A percentile compares a stretch with the other conserved stretches of the same genome.
Evolutionary conservation across 371 early-diverging fungal genomes (phyloP).

Genomic region (Mortierella sp.): DNA sequence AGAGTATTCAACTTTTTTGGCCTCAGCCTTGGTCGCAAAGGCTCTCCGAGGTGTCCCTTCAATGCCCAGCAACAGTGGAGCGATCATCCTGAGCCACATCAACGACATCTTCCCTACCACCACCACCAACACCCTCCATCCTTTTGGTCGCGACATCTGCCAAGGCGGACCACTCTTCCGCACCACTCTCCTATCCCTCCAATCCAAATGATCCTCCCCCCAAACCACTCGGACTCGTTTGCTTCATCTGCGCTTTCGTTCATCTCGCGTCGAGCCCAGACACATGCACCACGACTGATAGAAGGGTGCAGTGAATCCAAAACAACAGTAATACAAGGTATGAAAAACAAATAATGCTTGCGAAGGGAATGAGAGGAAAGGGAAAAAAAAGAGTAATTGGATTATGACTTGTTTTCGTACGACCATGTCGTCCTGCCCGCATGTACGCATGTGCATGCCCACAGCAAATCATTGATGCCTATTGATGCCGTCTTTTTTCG

Average conservation of each 20-base stretch:
- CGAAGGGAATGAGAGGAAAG: background rate
- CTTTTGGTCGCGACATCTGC: background rate
- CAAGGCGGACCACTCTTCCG: background rate
- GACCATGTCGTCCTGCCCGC: background rate
- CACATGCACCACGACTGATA: background rate
- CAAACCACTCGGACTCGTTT: background rate
- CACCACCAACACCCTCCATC: background rate
- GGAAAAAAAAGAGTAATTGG: background rate
- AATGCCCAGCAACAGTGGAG: background rate
- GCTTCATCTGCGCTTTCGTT: background rate
- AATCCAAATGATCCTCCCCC: background rate
- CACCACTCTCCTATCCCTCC: background rate
- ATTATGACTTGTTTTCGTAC: background rate
- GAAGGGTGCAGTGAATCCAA: background rate
- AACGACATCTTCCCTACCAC: background rate
- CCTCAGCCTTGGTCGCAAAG: background rate
- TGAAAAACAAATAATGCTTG: background rate
- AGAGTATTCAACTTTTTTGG: background rate
- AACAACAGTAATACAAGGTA: constrained; percentile 1
- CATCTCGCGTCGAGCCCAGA: background rate
- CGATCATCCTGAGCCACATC: constrained; percentile 6
- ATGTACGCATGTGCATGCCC: background rate
- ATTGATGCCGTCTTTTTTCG: too few relatives aligned
- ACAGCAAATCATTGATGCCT: background rate
- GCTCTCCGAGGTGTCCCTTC: background rate